Evolutionary conservation across 129 eudicot genomes (phyloP), one percentile per base, ranked within the genome.

Genomic region (Pulicaria dysenterica): DNA sequence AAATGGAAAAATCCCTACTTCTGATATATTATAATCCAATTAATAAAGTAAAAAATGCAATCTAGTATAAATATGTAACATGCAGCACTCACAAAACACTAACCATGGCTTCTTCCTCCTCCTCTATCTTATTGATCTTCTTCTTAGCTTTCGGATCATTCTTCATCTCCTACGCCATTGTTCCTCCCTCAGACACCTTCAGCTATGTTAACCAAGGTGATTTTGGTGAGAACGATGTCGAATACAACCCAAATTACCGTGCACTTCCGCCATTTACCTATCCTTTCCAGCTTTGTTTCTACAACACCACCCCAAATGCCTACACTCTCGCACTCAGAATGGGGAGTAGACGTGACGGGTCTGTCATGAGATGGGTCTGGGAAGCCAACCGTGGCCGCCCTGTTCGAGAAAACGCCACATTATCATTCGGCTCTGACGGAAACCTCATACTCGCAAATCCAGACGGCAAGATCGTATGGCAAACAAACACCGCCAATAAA

Each of bases 341-440:
- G 78, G 84, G 87, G 8, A 12, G 3, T 1, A 39, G 17, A 8
- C 64, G 78, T 40, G 16, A 50, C 7, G 10, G 16, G 12, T 42
- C 83, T 19, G 8, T 56, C 19, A 67, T 63, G 84, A 80, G 64
- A 3, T 85, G 84, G 86, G 88, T 85, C 13, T 85, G 95, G 91
- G 91, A 67, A 2, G 88, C 90, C 41, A 85, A 85, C 60, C 82
- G 85, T 0, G 80, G 64, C 8, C 60, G 45, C 6, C 86, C 95
- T 0, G 88, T 88, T 3, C 64, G 78, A 1, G 88, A 88, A 49
- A 83, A 83, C 16, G 90, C 91, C 58, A 72, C 86, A 0, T 10
- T 88, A 4, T 45, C 78, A 1, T 64, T 88, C 3, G 73, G 81
- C 3, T 7, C 73, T 0, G 81, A 83, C 6, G 91, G 91, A 5